Evolutionary conservation across 345 rosid species (phyloP).

Genomic region (Isatis tinctoria): DNA sequence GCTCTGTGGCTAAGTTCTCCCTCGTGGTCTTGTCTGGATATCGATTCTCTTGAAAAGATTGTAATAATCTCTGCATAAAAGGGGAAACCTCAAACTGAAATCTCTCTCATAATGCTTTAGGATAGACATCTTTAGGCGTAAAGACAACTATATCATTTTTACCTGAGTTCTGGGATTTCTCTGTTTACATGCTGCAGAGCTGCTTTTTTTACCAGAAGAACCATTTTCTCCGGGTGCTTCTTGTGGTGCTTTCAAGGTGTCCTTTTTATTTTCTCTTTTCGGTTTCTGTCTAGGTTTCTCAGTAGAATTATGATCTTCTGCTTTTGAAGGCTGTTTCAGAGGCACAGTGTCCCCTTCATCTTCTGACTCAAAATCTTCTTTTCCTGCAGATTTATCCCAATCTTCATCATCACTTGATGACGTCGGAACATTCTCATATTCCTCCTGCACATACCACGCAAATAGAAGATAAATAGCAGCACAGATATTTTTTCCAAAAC

Average conservation of each 20-base stretch:
- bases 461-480: slow-evolving; percentile 13
- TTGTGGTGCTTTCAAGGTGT: background rate
- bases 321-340: slow-evolving; percentile 23
- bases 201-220: slow-evolving; percentile 3
- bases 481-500: slow-evolving; percentile 1
- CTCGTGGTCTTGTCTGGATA: slow-evolving; percentile 61
- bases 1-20: slow-evolving; percentile 64
- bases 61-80: slow-evolving; percentile 49
- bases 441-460: slow-evolving; percentile 52
- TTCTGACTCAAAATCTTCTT: slow-evolving; percentile 24
- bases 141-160: background rate
- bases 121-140: background rate
- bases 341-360: slow-evolving; percentile 34
- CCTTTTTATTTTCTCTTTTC: slow-evolving; percentile 24
- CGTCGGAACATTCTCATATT: slow-evolving; percentile 51
- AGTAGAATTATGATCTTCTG: slow-evolving; percentile 10
- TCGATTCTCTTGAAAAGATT: slow-evolving; percentile 55
- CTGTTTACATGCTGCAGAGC: slow-evolving; percentile 11
- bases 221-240: slow-evolving; percentile 15
- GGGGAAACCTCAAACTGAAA: background rate
- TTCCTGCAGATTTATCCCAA: slow-evolving; percentile 40
- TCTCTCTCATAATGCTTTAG: background rate
- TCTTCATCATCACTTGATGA: slow-evolving; percentile 67
- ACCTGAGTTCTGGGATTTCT: slow-evolving; percentile 48
- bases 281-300: slow-evolving; percentile 25